These are phyloP conservation scores for Fomes fomentarius DNA, from an alignment of 1,284 basidiomycete genomes.

Conservation along the genomic window DNA sequence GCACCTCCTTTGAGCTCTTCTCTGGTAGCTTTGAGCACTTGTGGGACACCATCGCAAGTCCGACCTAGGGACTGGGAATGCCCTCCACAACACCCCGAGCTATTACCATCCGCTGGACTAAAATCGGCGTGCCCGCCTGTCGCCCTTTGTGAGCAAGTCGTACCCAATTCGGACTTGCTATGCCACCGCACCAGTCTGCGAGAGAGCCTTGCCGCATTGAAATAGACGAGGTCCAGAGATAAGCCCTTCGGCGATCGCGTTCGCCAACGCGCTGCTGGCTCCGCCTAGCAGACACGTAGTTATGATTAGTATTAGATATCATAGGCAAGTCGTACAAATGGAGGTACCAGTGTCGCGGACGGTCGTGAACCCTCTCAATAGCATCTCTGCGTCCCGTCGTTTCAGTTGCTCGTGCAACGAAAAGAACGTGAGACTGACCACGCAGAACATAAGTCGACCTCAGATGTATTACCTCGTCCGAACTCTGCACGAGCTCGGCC, in stretches of 20 bases:
- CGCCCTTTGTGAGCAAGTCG: background rate
- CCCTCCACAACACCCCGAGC: slow-evolving; percentile 45
- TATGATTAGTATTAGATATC: too few relatives aligned
- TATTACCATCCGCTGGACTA: slow-evolving; percentile 25
- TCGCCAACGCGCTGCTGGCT: slow-evolving; percentile 44
- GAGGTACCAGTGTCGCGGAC: slow-evolving; percentile 46
- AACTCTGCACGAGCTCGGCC: slow-evolving; percentile 38
- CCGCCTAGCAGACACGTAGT: slow-evolving; percentile 39
- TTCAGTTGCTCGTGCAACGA: background rate
- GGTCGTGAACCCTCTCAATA: slow-evolving; percentile 50
- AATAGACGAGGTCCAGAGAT: slow-evolving; percentile 46
- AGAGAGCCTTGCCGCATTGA: slow-evolving; percentile 49
- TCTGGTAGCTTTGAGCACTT: slow-evolving; percentile 43
- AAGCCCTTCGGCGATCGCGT: slow-evolving; percentile 46
- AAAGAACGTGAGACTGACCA: slow-evolving; percentile 21
- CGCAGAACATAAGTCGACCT: slow-evolving; percentile 43
- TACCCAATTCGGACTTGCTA: too few relatives aligned
- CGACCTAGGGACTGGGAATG: slow-evolving; percentile 37
- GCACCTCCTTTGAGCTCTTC: slow-evolving; percentile 50
- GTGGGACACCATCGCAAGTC: slow-evolving; percentile 44
- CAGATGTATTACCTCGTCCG: slow-evolving; percentile 39
- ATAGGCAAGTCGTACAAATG: too few relatives aligned
- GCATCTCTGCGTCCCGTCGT: slow-evolving; percentile 38
- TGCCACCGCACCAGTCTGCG: slow-evolving; percentile 44
- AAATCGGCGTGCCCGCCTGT: slow-evolving; percentile 47